Base-by-base conservation (phyloP, 768 basidiomycete genomes). In the Cantharellus cinnabarinus region DNA sequence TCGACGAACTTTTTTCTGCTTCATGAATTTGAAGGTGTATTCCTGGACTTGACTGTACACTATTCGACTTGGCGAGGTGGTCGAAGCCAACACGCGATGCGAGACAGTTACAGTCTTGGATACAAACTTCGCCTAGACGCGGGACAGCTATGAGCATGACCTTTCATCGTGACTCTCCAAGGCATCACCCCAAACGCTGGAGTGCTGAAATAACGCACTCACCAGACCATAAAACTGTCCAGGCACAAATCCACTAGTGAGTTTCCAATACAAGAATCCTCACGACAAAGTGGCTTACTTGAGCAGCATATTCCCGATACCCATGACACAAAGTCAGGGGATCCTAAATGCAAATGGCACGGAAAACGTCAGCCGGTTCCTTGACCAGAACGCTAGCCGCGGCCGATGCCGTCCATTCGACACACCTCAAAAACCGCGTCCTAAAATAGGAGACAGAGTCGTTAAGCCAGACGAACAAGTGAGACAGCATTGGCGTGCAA, bases 21-120 rank as follows among this genome's bases (percentile, higher is more conserved):
- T 75, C 14, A 79, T 62, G 35, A 77, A 67, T 34, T 77, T 75
- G n/a, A 73, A 61, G 3, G 76, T 79, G 66, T 83, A 86, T 63
- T 76, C 76, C 63, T 81, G 81, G 5, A 69, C 75, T 65, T 84
- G 79, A 39, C 73, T 70, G 63, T 75, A 80, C 4, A 82, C 74
- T 4, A 84, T 67, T 35, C 77, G 78, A 65, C 81, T 82, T 3
- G 82, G 83, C 7, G 67, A 63, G 44, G 71, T 67, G 0, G 78
- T 80, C 0, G 81, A 81, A 0, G 79, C 75, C 70, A 84, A 75
- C 3, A 83, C 71, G 37, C 80, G 76, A 42, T 68, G 72, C 5
- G 75, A 73, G 7, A 79, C 62, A 4, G 72, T 76, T 60, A 74
- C 73, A 2, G 80, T 77, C 40, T 72, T 70, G 3, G 77, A 71